Evolutionary conservation across 2,329 filamentous ascomycete species (phyloP).

Genomic region (Pseudogymnoascus sp.): DNA sequence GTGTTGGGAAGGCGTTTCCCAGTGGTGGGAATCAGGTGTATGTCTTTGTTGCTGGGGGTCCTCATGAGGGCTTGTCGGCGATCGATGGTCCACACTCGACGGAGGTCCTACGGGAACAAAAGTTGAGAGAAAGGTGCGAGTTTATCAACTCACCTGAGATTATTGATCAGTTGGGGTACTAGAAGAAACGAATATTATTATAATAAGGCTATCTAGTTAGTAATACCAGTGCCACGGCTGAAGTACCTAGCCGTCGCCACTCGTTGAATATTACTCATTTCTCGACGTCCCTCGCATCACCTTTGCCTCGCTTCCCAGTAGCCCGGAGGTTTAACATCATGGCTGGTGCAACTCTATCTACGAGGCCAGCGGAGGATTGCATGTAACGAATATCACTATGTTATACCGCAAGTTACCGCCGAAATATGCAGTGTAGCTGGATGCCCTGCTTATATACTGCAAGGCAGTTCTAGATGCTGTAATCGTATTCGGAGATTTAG

Average conservation of each 20-base stretch:
- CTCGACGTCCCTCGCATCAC: too few relatives aligned
- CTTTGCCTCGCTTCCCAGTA: too few relatives aligned
- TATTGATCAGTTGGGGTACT: constrained; percentile 31
- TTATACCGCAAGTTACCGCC: background rate
- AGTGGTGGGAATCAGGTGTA: constrained; percentile 19
- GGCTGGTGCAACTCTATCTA: background rate
- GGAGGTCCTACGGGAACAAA: constrained; percentile 31
- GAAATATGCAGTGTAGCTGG: background rate
- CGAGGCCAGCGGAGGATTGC: background rate
- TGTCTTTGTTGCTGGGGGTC: constrained; percentile 40
- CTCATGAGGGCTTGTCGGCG: constrained; percentile 36
- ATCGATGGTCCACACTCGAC: constrained; percentile 29
- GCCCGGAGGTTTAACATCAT: too few relatives aligned
- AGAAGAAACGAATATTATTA: background rate
- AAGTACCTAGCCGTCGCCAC: too few relatives aligned
- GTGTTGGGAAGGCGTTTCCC: constrained; percentile 35
- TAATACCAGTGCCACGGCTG: too few relatives aligned
- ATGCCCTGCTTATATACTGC: background rate
- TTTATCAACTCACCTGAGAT: constrained; percentile 32
- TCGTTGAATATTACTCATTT: too few relatives aligned
- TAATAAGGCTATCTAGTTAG: too few relatives aligned
- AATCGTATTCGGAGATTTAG: background rate
- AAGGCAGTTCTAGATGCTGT: background rate
- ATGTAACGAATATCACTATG: background rate
- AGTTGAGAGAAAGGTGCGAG: constrained; percentile 40